Conservation (phyloP, 306 rosid species). For the Lupinus albus region DNA sequence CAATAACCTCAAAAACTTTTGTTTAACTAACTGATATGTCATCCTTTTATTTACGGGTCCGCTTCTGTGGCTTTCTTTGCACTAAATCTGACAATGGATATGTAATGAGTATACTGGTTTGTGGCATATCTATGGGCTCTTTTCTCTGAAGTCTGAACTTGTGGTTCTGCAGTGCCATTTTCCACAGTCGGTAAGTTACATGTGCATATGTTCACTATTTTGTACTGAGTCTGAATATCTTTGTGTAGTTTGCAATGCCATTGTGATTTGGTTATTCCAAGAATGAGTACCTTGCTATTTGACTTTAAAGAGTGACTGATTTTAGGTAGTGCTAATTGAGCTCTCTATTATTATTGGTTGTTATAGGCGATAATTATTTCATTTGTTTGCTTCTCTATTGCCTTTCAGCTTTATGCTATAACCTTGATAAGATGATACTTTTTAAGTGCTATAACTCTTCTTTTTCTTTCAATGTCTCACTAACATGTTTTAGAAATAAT, state of each 20-base stretch:
- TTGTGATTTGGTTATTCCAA: constrained; percentile 7
- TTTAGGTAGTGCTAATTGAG: neutral
- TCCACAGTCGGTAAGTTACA: constrained; percentile 72
- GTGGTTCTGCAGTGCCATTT: constrained; percentile 83
- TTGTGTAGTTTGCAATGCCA: neutral
- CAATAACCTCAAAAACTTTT: neutral
- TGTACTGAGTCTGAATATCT: neutral
- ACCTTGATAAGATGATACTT: too few relatives aligned
- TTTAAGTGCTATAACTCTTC: too few relatives aligned
- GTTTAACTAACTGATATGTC: constrained; percentile 32
- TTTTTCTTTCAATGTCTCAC: too few relatives aligned
- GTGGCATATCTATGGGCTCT: constrained; percentile 76
- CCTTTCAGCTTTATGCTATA: too few relatives aligned
- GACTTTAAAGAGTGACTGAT: constrained; percentile 9
- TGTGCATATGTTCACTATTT: constrained; percentile 11
- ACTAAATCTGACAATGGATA: constrained; percentile 72
- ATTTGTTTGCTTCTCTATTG: too few relatives aligned
- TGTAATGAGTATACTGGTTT: constrained; percentile 67
- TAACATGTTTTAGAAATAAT: too few relatives aligned
- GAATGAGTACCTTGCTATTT: constrained; percentile 8
- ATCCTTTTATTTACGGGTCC: constrained; percentile 59
- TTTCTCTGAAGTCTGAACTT: constrained; percentile 68
- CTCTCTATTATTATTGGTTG: neutral
- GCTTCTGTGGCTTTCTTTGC: constrained; percentile 75
- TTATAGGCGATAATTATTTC: too few relatives aligned